A percentile compares a stretch with the other conserved stretches of the same genome.
Conservation (phyloP, 768 basidiomycete species). For the Termitomyces sp. region DNA sequence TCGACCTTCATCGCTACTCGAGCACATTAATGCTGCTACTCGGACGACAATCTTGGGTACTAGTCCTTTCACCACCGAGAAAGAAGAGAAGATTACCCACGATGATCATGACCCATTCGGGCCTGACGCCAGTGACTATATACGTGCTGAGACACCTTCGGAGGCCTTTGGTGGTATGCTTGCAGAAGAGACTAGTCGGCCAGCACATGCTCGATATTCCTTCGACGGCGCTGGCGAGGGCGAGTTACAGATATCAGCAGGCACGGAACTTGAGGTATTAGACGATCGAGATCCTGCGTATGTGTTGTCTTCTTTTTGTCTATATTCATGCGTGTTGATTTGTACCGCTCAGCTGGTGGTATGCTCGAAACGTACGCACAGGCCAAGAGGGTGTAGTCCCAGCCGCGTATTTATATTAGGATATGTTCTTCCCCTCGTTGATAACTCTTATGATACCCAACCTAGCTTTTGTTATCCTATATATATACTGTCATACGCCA, state of each 20-base stretch:
- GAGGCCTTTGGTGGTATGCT: conserved; percentile 62
- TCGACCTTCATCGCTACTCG: conserved; percentile 82
- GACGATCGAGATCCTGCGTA: conserved; percentile 80
- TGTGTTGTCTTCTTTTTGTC: conserved; percentile 24
- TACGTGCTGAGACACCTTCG: conserved; percentile 78
- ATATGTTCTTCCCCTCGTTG: conserved; percentile 31
- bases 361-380: conserved; percentile 72
- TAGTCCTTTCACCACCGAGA: conserved; percentile 42
- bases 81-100: conserved; percentile 43
- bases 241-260: conserved; percentile 64
- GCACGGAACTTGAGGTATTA: conserved; percentile 68
- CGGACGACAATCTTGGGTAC: conserved; percentile 74
- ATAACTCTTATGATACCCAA: conserved; percentile 23
- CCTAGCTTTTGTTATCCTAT: conserved; percentile 9
- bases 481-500: conserved; percentile 2
- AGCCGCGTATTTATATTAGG: conserved; percentile 84
- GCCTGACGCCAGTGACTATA: conserved; percentile 71
- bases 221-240: conserved; percentile 79
- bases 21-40: conserved; percentile 89
- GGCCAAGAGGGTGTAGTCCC: conserved; percentile 89
- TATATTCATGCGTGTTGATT: background rate
- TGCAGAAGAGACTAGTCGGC: conserved; percentile 65
- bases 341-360: conserved; percentile 80
- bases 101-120: conserved; percentile 52
- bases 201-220: conserved; percentile 77